phyloP scores from a whole-genome alignment of 108 stramenopile species.

The Pseudonitzschia multiseries region DNA sequence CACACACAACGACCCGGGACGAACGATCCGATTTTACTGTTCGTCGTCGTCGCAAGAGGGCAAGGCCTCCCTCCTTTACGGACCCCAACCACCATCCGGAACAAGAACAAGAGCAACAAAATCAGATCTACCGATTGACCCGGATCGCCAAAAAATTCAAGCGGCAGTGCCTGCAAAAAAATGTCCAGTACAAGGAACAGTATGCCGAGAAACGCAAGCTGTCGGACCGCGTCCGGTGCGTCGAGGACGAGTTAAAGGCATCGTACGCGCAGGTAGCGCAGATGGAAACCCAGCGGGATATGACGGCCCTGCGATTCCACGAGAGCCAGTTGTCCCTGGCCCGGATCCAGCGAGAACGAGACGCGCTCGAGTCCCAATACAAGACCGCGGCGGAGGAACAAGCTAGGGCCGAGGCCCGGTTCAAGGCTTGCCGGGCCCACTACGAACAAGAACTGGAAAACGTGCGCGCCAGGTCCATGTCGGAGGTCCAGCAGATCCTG shows the following conservation, averaged over 20 bases:
- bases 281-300: neutral
- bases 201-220: constrained; percentile 4
- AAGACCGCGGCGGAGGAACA: too few relatives aligned
- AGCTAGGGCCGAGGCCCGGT: neutral
- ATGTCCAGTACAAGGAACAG: constrained; percentile 9
- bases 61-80: too few relatives aligned
- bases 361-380: neutral
- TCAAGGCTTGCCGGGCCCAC: neutral
- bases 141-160: constrained; percentile 13
- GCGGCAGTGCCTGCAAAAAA: constrained; percentile 10
- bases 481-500: constrained; percentile 3
- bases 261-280: neutral
- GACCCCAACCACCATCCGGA: neutral
- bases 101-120: neutral
- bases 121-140: too few relatives aligned
- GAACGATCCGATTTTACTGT: neutral
- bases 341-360: neutral
- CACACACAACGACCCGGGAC: too few relatives aligned
- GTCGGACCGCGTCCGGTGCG: neutral
- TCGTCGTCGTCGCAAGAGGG: neutral
- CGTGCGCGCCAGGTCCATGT: constrained; percentile 1
- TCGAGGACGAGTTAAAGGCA: neutral
- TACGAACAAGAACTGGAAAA: constrained; percentile 8
- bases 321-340: neutral
- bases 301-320: neutral